Evolutionary conservation across 2,329 filamentous ascomycete species (phyloP).

Genomic region (Mollisiaceae sp.): DNA sequence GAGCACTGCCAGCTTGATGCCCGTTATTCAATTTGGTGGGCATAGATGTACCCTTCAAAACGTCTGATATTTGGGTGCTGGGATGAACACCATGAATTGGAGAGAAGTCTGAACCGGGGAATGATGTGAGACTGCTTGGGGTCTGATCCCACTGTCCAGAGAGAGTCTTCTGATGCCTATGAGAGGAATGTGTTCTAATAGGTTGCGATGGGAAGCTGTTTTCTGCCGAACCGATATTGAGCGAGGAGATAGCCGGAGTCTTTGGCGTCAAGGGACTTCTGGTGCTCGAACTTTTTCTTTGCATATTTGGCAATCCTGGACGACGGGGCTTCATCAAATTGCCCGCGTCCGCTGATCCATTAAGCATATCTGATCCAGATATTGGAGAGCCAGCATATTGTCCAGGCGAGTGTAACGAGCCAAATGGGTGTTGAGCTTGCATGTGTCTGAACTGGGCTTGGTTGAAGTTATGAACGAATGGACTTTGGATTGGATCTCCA

Average conservation of each 20-base stretch:
- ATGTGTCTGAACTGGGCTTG: slow-evolving; percentile 77
- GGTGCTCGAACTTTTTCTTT: slow-evolving; percentile 71
- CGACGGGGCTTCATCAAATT: slow-evolving; percentile 61
- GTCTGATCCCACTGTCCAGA: slow-evolving; percentile 93
- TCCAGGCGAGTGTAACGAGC: slow-evolving; percentile 58
- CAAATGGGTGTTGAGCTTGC: slow-evolving; percentile 61
- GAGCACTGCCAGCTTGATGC: slow-evolving; percentile 34
- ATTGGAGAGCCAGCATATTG: slow-evolving; percentile 58
- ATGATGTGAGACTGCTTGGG: slow-evolving; percentile 82
- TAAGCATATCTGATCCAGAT: slow-evolving; percentile 54
- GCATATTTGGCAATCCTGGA: slow-evolving; percentile 50
- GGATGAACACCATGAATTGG: slow-evolving; percentile 70
- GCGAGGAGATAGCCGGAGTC: slow-evolving; percentile 75
- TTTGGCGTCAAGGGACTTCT: slow-evolving; percentile 86
- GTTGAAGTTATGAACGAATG: slow-evolving; percentile 80
- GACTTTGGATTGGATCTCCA: slow-evolving; percentile 88
- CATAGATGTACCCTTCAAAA: slow-evolving; percentile 88
- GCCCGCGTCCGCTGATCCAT: slow-evolving; percentile 49
- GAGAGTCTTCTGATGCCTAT: slow-evolving; percentile 78
- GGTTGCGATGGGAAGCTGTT: slow-evolving; percentile 79
- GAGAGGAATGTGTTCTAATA: slow-evolving; percentile 69
- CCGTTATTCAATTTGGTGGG: slow-evolving; percentile 76
- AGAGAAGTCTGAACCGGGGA: slow-evolving; percentile 86
- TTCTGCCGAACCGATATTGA: slow-evolving; percentile 66
- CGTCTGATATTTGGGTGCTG: slow-evolving; percentile 82